Base-by-base conservation (phyloP, 345 rosid species). In the Hibiscus tridactylites region DNA sequence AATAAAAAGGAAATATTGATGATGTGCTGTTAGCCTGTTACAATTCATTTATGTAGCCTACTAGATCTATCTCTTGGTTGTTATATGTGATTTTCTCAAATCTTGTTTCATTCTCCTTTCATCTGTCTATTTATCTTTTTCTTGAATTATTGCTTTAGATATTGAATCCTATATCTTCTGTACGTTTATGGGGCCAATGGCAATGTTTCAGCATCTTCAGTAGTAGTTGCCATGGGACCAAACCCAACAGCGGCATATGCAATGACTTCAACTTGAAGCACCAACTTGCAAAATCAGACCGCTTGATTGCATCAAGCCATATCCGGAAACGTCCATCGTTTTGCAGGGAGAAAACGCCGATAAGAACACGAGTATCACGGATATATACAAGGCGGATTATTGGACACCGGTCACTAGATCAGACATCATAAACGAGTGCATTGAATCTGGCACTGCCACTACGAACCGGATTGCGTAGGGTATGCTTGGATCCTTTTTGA, bases 171-270 rank as follows among this genome's bases (percentile, higher is more conserved):
- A 64, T 57, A 39, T 70, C 33, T 56, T 31, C 12, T 49, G 47
- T 46, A 3, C 10, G 44, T 33, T 5, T 50, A 70, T 63, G 71
- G 68, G 72, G 29, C 64, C 72, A 70, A 3, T 35, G 19, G 16
- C 29, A 7, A 57, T 65, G 50, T 15, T 42, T 31, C 58, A 44
- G 58, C 57, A 74, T 35, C 63, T 50, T 63, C 74, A 24, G 5
- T 8, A 44, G 21, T n/a, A 59, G 66, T 44, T 42, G 68, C 26
- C n/a, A 73, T 62, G 61, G 76, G 76, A 61, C 76, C 80, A 68
- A 73, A 42, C 8, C 42, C 24, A 35, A 47, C 31, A 19, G 31
- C 3, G 29, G 61, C 72, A 33, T 67, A 26, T 57, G 65, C 28
- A 44, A 47, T 56, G 66, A 21, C 73, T 73, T 69, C 44, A 62